Evolutionary conservation across 2,329 filamentous ascomycete genomes (phyloP).

Genomic region (Aspergillus vadensis): DNA sequence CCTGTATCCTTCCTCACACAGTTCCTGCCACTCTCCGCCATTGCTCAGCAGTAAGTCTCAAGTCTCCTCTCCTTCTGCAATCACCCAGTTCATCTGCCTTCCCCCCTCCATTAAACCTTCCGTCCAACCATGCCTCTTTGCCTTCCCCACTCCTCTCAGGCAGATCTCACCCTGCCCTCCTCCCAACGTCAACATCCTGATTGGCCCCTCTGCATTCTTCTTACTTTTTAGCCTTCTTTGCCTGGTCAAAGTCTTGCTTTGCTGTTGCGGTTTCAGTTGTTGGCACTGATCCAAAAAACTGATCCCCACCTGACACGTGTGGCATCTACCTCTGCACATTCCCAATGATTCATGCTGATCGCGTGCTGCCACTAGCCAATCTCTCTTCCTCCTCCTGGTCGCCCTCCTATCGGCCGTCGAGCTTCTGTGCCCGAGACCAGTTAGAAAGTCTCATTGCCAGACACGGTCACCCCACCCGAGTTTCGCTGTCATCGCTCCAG

Average conservation of each 20-base stretch:
- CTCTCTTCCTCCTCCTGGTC: constrained; percentile 26
- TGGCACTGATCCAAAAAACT: constrained; percentile 6
- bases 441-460: constrained; percentile 41
- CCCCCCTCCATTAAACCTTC: neutral
- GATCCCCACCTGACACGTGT: constrained; percentile 34
- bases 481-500: constrained; percentile 41
- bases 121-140: neutral
- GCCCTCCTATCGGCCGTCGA: constrained; percentile 29
- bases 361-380: constrained; percentile 26
- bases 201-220: constrained; percentile 1
- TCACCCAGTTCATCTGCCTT: neutral
- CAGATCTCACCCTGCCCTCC: neutral
- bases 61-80: no score
- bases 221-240: neutral
- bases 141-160: constrained; percentile 4
- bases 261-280: constrained; percentile 11
- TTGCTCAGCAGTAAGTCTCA: constrained; percentile 20
- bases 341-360: constrained; percentile 30
- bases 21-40: constrained; percentile 26
- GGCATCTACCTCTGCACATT: constrained; percentile 27
- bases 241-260: constrained; percentile 12
- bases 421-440: constrained; percentile 34
- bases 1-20: constrained; percentile 36
- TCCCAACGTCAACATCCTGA: constrained; percentile 4
- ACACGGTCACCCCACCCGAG: constrained; percentile 42